Evolutionary conservation across 352 stramenopile species (phyloP), one percentile per base, ranked within the genome.

Genomic region (Globisporangium heterothallicum): DNA sequence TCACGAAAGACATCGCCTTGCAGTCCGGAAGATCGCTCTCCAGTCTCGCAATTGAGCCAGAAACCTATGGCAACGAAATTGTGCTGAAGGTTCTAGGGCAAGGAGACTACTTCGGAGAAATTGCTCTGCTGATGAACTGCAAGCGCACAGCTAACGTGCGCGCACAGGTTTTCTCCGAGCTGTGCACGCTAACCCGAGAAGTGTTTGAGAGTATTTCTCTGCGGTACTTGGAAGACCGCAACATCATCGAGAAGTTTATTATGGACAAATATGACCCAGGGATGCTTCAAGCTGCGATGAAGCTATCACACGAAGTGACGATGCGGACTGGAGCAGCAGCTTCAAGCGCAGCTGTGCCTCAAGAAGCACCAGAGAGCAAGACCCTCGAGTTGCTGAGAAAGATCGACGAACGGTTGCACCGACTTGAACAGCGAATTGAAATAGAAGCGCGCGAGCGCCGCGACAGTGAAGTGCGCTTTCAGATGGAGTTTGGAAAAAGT

Each of bases 171-270:
- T 90, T 92, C 49, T 87, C 77, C 0, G 81, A 92, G 57, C 66
- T 92, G 6, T 92, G 81, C 35, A 84, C 77, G 7, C 56, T 89
- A 7, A 88, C 81, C 1, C 70, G 81, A 6, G 78, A 89, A 22
- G 68, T 86, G 3, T 92, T 92, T 57, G 78, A 92, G 42, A 84
- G 45, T 36, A 88, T 92, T 21, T 88, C 78, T 13, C 54, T 77
- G 30, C 76, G 80, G 0, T 92, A 89, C 53, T 59, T 88, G 14
- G 81, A 92, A 29, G 81, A 92, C 32, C 76, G 81, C 14, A 80
- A 59, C 27, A 84, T 89, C 46, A 92, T 90, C 22, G 81, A 92
- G 47, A 84, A 87, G 52, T 87, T 90, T 53, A 92, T 92, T 58
- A 88, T 89, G 66, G 73, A 90, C 64, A 88, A 88, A 51, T 90